Evolutionary conservation across 1,284 basidiomycete genomes (phyloP).

Genomic region (Psilocybe mexicana): DNA sequence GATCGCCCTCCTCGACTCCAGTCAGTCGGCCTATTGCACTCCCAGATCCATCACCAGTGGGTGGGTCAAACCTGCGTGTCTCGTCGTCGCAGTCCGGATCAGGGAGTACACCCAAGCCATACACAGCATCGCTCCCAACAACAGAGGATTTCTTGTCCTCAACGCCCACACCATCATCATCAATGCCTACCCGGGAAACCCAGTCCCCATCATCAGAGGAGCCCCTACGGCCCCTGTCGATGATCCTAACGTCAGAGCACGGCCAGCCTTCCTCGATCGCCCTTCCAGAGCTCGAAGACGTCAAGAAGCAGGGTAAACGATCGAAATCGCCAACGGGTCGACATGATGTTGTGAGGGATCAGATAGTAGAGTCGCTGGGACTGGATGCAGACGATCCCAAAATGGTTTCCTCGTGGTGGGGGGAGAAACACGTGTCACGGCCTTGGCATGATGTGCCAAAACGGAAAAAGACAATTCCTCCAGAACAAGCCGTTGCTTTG

Average conservation of each 20-base stretch:
- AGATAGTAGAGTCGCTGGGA: conserved; percentile 6
- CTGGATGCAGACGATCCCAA: conserved; percentile 11
- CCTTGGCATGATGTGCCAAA: conserved; percentile 36
- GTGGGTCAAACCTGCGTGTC: background rate
- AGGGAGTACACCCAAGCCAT: conserved; percentile 2
- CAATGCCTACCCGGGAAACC: background rate
- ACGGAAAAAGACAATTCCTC: conserved; percentile 39
- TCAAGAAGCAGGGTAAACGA: background rate
- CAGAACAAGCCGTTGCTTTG: conserved; percentile 53
- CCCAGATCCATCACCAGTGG: background rate
- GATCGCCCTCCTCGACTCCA: conserved; percentile 14
- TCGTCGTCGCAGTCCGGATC: conserved; percentile 4
- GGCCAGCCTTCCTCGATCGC: conserved; percentile 7
- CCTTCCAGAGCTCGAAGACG: conserved; percentile 2
- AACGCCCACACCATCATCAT: background rate
- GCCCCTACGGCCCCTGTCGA: conserved; percentile 6
- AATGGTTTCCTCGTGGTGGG: conserved; percentile 31
- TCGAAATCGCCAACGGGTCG: conserved; percentile 18
- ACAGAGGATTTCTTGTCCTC: background rate
- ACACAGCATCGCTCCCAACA: background rate
- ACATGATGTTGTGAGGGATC: conserved; percentile 7
- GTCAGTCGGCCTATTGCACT: conserved; percentile 5
- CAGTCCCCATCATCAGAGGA: background rate
- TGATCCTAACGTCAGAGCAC: conserved; percentile 7
- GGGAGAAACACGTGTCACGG: conserved; percentile 24